Evolutionary conservation across 2,329 filamentous ascomycete species (phyloP).

Genomic region (Pseudogymnoascus sp.): DNA sequence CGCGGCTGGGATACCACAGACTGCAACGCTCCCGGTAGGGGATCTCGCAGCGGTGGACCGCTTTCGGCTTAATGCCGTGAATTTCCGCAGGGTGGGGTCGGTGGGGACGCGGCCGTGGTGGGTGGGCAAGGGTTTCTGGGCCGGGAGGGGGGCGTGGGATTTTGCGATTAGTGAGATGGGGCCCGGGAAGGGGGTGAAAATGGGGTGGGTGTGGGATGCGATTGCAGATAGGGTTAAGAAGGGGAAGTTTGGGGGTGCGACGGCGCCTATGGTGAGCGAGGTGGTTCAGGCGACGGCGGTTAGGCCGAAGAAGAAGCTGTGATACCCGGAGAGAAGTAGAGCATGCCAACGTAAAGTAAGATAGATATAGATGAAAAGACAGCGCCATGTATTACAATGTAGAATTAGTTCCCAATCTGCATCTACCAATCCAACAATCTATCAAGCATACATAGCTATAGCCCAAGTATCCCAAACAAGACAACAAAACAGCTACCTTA

Average conservation of each 20-base stretch:
- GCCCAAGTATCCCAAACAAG: neutral
- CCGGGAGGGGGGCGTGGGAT: neutral
- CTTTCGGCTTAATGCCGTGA: neutral
- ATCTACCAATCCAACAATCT: neutral
- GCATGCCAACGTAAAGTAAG: neutral
- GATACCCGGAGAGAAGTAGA: neutral
- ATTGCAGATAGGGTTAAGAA: conserved; percentile 2
- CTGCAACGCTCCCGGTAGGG: neutral
- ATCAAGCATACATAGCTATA: neutral
- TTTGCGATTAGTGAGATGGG: neutral
- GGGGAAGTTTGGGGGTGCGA: conserved; percentile 13
- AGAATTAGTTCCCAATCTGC: neutral
- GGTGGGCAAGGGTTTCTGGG: conserved; percentile 3
- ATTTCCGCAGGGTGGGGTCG: neutral
- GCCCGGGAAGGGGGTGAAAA: neutral
- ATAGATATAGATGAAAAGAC: neutral
- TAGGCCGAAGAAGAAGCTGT: neutral
- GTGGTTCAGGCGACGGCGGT: conserved; percentile 18
- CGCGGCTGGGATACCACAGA: conserved; percentile 31
- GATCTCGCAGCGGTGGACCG: neutral
- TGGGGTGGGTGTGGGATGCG: conserved; percentile 18
- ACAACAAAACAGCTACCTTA: neutral
- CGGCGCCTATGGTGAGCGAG: conserved; percentile 24
- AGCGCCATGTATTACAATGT: neutral
- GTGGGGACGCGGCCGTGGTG: neutral